phyloP scores from a whole-genome alignment of 805 yeast species.

The Ogataea pini region DNA sequence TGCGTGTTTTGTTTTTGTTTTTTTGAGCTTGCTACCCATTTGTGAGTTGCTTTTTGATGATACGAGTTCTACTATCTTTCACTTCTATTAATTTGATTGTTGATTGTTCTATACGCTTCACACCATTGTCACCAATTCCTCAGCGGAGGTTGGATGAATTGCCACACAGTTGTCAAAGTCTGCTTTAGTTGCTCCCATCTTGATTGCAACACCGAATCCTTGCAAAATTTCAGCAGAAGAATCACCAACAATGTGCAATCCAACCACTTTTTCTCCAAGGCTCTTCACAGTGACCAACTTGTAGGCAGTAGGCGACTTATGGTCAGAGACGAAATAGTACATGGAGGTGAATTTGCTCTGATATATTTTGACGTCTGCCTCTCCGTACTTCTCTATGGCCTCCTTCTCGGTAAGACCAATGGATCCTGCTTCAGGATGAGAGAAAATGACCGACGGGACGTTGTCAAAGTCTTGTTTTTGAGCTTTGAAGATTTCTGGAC shows the following conservation, averaged over 20 bases:
- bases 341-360: slow-evolving; percentile 82
- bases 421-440: slow-evolving; percentile 97
- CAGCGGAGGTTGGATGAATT: slow-evolving; percentile 98
- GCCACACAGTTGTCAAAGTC: slow-evolving; percentile 97
- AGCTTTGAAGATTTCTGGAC: slow-evolving; percentile 64
- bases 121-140: slow-evolving; percentile 87
- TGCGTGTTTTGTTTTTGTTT: background rate
- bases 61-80: slow-evolving; percentile 1
- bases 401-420: slow-evolving; percentile 82
- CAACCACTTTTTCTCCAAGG: slow-evolving; percentile 88
- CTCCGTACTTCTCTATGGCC: slow-evolving; percentile 79
- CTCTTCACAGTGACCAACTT: slow-evolving; percentile 74
- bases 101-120: slow-evolving; percentile 22
- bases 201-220: slow-evolving; percentile 97
- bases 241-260: slow-evolving; percentile 93
- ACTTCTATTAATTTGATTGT: background rate
- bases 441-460: slow-evolving; percentile 94
- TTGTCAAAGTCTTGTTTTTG: slow-evolving; percentile 84
- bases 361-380: slow-evolving; percentile 77
- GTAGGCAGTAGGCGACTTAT: slow-evolving; percentile 85
- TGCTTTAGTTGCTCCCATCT: slow-evolving; percentile 98
- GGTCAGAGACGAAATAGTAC: slow-evolving; percentile 86
- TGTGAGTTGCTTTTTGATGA: background rate
- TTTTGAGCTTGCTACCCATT: background rate
- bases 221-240: slow-evolving; percentile 88